These are phyloP conservation scores for Maudiozyma bulderi DNA, from an alignment of 805 yeast species.

Conservation along the genomic window DNA sequence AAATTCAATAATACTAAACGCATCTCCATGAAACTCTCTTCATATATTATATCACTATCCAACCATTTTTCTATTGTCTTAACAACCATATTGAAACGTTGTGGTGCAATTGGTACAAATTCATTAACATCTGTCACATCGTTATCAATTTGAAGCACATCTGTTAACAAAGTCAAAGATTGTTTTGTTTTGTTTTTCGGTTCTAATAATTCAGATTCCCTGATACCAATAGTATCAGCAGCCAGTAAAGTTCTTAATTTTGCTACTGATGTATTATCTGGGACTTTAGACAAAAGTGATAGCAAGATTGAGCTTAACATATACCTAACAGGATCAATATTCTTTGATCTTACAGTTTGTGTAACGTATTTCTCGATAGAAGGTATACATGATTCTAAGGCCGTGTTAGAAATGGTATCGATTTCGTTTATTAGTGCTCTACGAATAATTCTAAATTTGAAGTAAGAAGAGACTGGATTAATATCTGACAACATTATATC, in stretches of 20 bases:
- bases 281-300: slow-evolving; percentile 29
- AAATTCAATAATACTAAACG: slow-evolving; percentile 45
- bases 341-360: slow-evolving; percentile 24
- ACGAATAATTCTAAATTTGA: slow-evolving; percentile 30
- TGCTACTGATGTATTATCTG: slow-evolving; percentile 32
- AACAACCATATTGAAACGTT: slow-evolving; percentile 54
- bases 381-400: slow-evolving; percentile 20
- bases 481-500: background rate
- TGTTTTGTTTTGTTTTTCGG: slow-evolving; percentile 34
- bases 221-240: slow-evolving; percentile 54
- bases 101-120: slow-evolving; percentile 46
- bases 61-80: slow-evolving; percentile 47
- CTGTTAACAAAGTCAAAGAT: slow-evolving; percentile 36
- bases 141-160: slow-evolving; percentile 25
- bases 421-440: slow-evolving; percentile 24
- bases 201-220: slow-evolving; percentile 32
- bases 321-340: slow-evolving; percentile 26
- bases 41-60: slow-evolving; percentile 54
- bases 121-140: slow-evolving; percentile 10
- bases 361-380: slow-evolving; percentile 28
- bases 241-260: slow-evolving; percentile 51
- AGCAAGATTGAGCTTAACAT: slow-evolving; percentile 29
- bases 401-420: slow-evolving; percentile 21
- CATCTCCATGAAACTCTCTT: slow-evolving; percentile 39
- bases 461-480: slow-evolving; percentile 12